These are phyloP conservation scores for Sphaerostilbella broomeana DNA, from an alignment of 2,329 filamentous ascomycete species.

Conservation along the genomic window DNA sequence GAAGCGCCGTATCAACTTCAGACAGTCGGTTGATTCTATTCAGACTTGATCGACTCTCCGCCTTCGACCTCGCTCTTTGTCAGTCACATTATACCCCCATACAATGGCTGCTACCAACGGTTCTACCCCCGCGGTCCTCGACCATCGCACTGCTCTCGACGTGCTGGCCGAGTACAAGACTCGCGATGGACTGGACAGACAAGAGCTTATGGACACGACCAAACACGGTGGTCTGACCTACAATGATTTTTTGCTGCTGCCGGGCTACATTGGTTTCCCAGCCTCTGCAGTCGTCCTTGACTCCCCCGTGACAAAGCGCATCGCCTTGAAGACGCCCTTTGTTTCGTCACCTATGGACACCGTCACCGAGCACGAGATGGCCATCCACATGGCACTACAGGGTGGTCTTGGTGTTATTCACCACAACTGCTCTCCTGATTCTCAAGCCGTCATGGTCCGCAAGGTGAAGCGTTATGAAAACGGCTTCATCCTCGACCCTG, in stretches of 20 bases:
- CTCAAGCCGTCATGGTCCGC: slow-evolving; percentile 96
- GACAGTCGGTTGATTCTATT: slow-evolving; percentile 27
- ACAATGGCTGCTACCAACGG: slow-evolving; percentile 60
- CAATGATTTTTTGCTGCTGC: slow-evolving; percentile 96
- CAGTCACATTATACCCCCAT: slow-evolving; percentile 26
- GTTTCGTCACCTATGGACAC: slow-evolving; percentile 99
- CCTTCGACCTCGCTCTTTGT: slow-evolving; percentile 35
- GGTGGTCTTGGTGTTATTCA: slow-evolving; percentile 92
- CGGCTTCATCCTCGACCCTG: slow-evolving; percentile 93
- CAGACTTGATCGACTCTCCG: slow-evolving; percentile 28
- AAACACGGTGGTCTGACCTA: slow-evolving; percentile 92
- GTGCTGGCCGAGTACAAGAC: slow-evolving; percentile 73
- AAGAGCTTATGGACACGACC: slow-evolving; percentile 83
- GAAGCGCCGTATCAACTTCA: slow-evolving; percentile 40
- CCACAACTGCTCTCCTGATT: slow-evolving; percentile 98
- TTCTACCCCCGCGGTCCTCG: slow-evolving; percentile 55
- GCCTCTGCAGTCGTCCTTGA: slow-evolving; percentile 85
- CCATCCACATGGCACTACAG: slow-evolving; percentile 90
- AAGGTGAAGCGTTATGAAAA: slow-evolving; percentile 99
- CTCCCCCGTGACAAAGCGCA: slow-evolving; percentile 88
- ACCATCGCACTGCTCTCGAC: slow-evolving; percentile 70
- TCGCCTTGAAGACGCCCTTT: slow-evolving; percentile 92
- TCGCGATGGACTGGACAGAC: slow-evolving; percentile 79
- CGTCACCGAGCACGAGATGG: slow-evolving; percentile 99
- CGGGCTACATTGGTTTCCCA: slow-evolving; percentile 96